Conservation (phyloP, 371 early-diverging fungal genomes). For the Lichtheimia ornata region DNA sequence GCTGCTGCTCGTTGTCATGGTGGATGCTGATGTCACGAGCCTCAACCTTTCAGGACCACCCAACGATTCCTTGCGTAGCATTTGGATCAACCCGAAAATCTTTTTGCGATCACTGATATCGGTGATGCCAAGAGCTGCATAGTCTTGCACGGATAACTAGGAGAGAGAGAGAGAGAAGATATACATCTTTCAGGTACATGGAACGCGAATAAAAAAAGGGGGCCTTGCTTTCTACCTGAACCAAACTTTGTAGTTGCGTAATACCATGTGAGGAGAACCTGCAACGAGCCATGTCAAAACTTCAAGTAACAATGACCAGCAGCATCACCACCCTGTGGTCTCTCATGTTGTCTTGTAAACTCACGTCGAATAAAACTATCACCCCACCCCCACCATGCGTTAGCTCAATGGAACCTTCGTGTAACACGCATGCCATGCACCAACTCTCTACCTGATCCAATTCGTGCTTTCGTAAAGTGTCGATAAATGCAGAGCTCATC, state of each 20-base stretch:
- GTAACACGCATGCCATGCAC: neutral
- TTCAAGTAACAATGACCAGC: neutral
- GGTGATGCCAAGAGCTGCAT: slow-evolving; percentile 74
- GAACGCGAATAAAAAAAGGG: neutral
- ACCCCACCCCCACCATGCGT: slow-evolving; percentile 2
- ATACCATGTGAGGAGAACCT: slow-evolving; percentile 65
- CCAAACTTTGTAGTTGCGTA: slow-evolving; percentile 58
- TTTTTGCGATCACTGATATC: slow-evolving; percentile 77
- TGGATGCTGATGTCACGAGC: slow-evolving; percentile 22
- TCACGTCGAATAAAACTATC: slow-evolving; percentile 25
- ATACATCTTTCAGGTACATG: neutral
- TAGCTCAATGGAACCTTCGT: neutral
- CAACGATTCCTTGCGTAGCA: slow-evolving; percentile 36
- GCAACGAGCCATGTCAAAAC: slow-evolving; percentile 2
- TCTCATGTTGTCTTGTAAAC: neutral
- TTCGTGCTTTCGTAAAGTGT: slow-evolving; percentile 24
- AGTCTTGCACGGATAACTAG: slow-evolving; percentile 82
- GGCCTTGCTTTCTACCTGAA: slow-evolving; percentile 41
- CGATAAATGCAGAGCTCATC: slow-evolving; percentile 21
- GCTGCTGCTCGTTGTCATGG: neutral
- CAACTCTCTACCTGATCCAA: slow-evolving; percentile 19
- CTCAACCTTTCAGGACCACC: slow-evolving; percentile 9
- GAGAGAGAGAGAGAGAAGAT: too few species aligned
- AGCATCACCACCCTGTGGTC: neutral
- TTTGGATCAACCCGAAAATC: slow-evolving; percentile 71